These are phyloP conservation scores for Leccinellum albellum DNA, from an alignment of 768 basidiomycete species.

Conservation along the genomic window DNA sequence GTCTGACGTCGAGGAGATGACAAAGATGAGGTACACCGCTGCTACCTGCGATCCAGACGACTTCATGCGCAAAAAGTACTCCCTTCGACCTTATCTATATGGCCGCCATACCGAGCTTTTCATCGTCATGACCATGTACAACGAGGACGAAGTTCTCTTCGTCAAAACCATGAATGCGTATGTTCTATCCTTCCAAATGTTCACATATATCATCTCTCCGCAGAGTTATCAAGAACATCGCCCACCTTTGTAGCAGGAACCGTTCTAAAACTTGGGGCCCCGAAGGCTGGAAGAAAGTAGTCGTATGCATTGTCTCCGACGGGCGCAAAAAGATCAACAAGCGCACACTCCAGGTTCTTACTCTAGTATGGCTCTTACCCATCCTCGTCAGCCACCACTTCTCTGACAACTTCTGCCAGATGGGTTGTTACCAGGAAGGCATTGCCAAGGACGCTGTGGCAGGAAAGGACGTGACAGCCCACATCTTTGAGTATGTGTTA, in stretches of 20 bases:
- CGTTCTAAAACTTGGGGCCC: conserved; percentile 82
- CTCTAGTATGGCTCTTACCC: conserved; percentile 48
- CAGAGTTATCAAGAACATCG: conserved; percentile 84
- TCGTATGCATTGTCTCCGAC: conserved; percentile 84
- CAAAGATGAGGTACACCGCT: conserved; percentile 84
- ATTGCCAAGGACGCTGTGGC: conserved; percentile 85
- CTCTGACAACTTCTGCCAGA: conserved; percentile 38
- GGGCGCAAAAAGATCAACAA: conserved; percentile 86
- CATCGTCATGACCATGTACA: conserved; percentile 97
- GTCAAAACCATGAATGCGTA: conserved; percentile 81
- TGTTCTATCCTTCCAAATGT: conserved; percentile 25
- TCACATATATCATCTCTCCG: conserved; percentile 7
- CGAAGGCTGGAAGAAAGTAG: conserved; percentile 87
- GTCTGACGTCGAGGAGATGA: conserved; percentile 64
- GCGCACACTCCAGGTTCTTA: conserved; percentile 85
- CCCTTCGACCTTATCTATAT: conserved; percentile 73
- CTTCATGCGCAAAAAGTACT: conserved; percentile 74
- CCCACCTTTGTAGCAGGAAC: conserved; percentile 67
- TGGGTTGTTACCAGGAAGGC: conserved; percentile 87
- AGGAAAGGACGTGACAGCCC: conserved; percentile 88
- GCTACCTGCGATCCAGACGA: conserved; percentile 89
- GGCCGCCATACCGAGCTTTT: conserved; percentile 86
- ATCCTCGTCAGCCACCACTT: background rate
- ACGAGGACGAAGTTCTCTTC: conserved; percentile 83
- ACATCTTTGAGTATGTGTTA: conserved; percentile 80